phyloP scores from a whole-genome alignment of 2,329 filamentous ascomycete species.

The Arachnopeziza araneosa region DNA sequence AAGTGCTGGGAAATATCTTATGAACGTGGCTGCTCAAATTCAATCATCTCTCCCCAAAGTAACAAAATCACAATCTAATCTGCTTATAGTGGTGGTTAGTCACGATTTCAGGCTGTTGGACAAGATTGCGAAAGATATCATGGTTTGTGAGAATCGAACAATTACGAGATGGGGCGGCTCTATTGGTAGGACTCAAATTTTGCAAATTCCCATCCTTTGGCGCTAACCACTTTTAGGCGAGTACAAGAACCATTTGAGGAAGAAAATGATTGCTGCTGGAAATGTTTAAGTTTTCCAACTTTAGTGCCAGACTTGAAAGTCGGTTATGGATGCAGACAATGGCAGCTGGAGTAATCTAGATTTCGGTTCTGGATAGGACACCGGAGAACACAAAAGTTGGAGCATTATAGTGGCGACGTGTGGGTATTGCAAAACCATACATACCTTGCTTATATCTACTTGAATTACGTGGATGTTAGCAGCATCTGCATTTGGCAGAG shows the following conservation, averaged over 20 bases:
- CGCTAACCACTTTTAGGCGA: conserved; percentile 40
- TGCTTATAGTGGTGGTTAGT: conserved; percentile 38
- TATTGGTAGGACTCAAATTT: conserved; percentile 47
- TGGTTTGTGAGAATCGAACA: conserved; percentile 98
- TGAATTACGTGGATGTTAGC: neutral
- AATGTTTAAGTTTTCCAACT: conserved; percentile 59
- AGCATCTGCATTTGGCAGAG: neutral
- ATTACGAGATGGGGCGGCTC: conserved; percentile 82
- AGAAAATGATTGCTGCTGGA: conserved; percentile 93
- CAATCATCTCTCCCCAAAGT: neutral
- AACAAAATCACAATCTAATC: neutral
- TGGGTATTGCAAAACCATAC: neutral
- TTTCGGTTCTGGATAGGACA: neutral
- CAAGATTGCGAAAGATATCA: conserved; percentile 95
- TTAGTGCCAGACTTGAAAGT: neutral
- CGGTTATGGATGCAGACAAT: conserved; percentile 7
- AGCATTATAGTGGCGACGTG: conserved; percentile 11
- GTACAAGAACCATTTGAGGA: conserved; percentile 98
- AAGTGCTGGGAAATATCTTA: too few relatives aligned
- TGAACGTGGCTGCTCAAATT: too few relatives aligned
- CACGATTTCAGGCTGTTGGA: conserved; percentile 69
- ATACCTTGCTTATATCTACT: neutral
- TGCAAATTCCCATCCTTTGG: neutral
- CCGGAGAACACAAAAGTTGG: conserved; percentile 19
- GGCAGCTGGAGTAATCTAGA: neutral